These are phyloP conservation scores for Cucurbitaria berberidis DNA, from an alignment of 2,329 filamentous ascomycete genomes.

Conservation along the genomic window DNA sequence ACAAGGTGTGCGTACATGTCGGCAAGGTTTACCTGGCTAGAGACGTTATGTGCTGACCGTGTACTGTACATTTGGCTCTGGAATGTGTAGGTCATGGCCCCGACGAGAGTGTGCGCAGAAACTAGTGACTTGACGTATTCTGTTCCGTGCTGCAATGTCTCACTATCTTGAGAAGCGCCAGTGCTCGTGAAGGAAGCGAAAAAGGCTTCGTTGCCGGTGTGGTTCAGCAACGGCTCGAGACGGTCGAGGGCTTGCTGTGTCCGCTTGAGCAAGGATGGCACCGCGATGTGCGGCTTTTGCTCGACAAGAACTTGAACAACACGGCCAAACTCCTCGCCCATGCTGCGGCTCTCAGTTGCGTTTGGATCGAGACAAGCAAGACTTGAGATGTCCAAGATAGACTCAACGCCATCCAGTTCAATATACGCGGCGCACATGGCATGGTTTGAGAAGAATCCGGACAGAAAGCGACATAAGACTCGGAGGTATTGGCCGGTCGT, in stretches of 20 bases:
- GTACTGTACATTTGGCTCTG: constrained; percentile 67
- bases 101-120: constrained; percentile 76
- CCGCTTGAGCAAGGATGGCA: constrained; percentile 81
- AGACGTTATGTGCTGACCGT: constrained; percentile 67
- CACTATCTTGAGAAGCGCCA: constrained; percentile 17
- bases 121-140: constrained; percentile 78
- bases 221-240: constrained; percentile 69
- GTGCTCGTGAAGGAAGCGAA: constrained; percentile 68
- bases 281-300: constrained; percentile 75
- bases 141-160: constrained; percentile 68
- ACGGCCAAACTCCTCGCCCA: constrained; percentile 72
- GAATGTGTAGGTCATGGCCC: constrained; percentile 76
- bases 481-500: constrained; percentile 73
- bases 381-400: constrained; percentile 82
- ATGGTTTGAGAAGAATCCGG: constrained; percentile 76
- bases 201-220: constrained; percentile 63
- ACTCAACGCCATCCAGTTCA: constrained; percentile 78
- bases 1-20: constrained; percentile 82
- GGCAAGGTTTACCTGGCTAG: constrained; percentile 79
- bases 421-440: constrained; percentile 76
- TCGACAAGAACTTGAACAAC: constrained; percentile 82
- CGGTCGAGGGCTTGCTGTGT: constrained; percentile 72
- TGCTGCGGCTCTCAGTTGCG: constrained; percentile 64
- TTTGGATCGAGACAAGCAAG: constrained; percentile 80
- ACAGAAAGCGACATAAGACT: constrained; percentile 77